A percentile compares a stretch with the other conserved stretches of the same genome.
Conservation (phyloP, 495 filamentous ascomycete genomes). For the Daldinia decipiens region DNA sequence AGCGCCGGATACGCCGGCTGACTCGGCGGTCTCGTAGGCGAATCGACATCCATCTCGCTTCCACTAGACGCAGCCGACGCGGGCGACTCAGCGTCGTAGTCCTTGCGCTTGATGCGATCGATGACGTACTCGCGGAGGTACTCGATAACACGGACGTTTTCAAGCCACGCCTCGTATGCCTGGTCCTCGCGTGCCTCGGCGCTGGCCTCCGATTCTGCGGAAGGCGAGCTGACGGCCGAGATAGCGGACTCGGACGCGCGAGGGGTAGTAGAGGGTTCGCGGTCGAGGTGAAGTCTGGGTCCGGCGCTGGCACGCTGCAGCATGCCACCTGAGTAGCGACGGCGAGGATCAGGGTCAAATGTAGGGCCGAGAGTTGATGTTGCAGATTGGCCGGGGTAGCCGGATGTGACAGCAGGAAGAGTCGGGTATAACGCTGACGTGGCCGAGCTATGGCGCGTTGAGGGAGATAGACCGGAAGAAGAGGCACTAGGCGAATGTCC, state of each 20-base stretch:
- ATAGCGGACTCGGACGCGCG: slow-evolving; percentile 58
- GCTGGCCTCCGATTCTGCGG: slow-evolving; percentile 55
- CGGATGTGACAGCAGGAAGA: slow-evolving; percentile 77
- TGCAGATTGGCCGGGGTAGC: slow-evolving; percentile 69
- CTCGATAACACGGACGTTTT: slow-evolving; percentile 84
- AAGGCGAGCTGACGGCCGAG: slow-evolving; percentile 55
- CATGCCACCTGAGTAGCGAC: slow-evolving; percentile 86
- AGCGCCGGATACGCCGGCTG: slow-evolving; percentile 48
- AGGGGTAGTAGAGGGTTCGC: slow-evolving; percentile 64
- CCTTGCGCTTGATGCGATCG: slow-evolving; percentile 68
- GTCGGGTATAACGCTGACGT: slow-evolving; percentile 80
- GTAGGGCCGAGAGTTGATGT: slow-evolving; percentile 83
- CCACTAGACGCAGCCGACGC: neutral
- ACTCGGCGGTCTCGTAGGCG: slow-evolving; percentile 43
- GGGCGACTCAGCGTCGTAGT: slow-evolving; percentile 63
- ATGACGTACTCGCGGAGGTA: slow-evolving; percentile 74
- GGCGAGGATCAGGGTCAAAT: slow-evolving; percentile 82
- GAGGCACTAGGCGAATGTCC: slow-evolving; percentile 83
- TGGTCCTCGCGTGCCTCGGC: slow-evolving; percentile 56
- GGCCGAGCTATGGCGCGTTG: slow-evolving; percentile 68
- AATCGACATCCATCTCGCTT: slow-evolving; percentile 48
- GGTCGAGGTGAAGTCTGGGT: slow-evolving; percentile 54
- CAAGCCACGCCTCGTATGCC: slow-evolving; percentile 79
- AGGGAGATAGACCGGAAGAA: slow-evolving; percentile 70
- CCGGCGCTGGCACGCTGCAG: slow-evolving; percentile 74